phyloP scores from a whole-genome alignment of 257 asterid genomes.

The Solanum tarapatanum region DNA sequence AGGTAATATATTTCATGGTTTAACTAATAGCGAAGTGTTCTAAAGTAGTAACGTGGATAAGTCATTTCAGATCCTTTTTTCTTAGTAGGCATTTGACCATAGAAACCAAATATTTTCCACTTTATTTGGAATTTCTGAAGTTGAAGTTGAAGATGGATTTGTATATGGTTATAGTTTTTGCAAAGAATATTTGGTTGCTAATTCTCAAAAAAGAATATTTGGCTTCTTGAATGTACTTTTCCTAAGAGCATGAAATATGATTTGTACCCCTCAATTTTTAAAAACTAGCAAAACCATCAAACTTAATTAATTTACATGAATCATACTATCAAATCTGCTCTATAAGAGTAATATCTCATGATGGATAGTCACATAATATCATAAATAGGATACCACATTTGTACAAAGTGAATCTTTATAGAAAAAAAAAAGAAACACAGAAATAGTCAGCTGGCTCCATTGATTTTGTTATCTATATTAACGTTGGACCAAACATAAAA shows the following conservation, averaged over 20 bases:
- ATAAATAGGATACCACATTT: not conserved
- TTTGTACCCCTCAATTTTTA: not conserved
- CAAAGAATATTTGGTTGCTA: not conserved
- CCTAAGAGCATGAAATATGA: not conserved
- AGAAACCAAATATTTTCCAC: not conserved
- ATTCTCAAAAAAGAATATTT: not conserved
- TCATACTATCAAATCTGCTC: not conserved
- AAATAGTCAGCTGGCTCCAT: not conserved
- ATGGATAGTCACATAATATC: not conserved
- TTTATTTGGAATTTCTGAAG: not conserved
- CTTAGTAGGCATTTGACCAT: not conserved
- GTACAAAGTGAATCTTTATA: not conserved
- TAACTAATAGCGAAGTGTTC: not conserved
- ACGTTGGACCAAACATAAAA: not conserved
- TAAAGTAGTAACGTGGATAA: not conserved
- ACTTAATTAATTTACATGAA: not conserved
- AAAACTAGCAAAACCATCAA: not conserved
- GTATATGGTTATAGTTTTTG: not conserved
- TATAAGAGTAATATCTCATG: not conserved
- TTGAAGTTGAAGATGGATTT: not conserved
- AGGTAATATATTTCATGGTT: not conserved
- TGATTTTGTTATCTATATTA: not conserved
- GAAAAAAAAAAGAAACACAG: not conserved
- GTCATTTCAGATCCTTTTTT: not conserved
- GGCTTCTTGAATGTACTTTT: not conserved